Percentiles rank a stretch among this genome's conserved stretches.
Evolutionary conservation across 2,329 filamentous ascomycete genomes (phyloP).

Genomic region (Botrytis medusae): DNA sequence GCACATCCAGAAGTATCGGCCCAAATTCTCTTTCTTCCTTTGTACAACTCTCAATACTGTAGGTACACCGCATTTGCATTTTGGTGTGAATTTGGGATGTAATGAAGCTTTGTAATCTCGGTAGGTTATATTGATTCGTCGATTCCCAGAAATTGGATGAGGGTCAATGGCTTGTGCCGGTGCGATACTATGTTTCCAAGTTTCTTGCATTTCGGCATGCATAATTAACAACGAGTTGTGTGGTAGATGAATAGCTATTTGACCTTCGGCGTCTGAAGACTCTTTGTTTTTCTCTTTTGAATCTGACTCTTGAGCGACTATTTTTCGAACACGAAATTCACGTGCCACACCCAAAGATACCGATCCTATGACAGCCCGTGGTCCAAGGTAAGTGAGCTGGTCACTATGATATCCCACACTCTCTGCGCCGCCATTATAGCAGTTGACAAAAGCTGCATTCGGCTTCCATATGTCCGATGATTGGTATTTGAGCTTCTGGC

Average conservation of each 20-base stretch:
- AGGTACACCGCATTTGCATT: constrained; percentile 72
- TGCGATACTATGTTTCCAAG: constrained; percentile 88
- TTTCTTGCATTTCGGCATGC: constrained; percentile 97
- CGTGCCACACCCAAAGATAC: constrained; percentile 88
- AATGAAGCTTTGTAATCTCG: constrained; percentile 77
- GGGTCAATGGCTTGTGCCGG: constrained; percentile 76
- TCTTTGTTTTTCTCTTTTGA: constrained; percentile 37
- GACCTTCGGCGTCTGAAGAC: constrained; percentile 68
- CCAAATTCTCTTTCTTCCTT: constrained; percentile 71
- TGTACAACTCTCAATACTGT: constrained; percentile 74
- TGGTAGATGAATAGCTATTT: constrained; percentile 89
- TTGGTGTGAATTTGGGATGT: constrained; percentile 75
- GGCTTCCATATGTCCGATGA: constrained; percentile 72
- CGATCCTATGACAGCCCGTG: constrained; percentile 83
- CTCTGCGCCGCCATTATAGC: constrained; percentile 78
- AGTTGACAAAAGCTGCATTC: constrained; percentile 93
- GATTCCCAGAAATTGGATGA: constrained; percentile 77
- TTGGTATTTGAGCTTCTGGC: constrained; percentile 75
- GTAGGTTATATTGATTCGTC: constrained; percentile 91
- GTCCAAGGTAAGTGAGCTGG: constrained; percentile 89
- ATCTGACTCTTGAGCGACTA: constrained; percentile 59
- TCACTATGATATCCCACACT: constrained; percentile 92
- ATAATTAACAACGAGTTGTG: constrained; percentile 94
- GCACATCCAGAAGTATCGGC: constrained; percentile 93
- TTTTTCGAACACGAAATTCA: constrained; percentile 82